These are phyloP conservation scores for Cornus florida DNA, from an alignment of 148 eudicot species.

Conservation along the genomic window DNA sequence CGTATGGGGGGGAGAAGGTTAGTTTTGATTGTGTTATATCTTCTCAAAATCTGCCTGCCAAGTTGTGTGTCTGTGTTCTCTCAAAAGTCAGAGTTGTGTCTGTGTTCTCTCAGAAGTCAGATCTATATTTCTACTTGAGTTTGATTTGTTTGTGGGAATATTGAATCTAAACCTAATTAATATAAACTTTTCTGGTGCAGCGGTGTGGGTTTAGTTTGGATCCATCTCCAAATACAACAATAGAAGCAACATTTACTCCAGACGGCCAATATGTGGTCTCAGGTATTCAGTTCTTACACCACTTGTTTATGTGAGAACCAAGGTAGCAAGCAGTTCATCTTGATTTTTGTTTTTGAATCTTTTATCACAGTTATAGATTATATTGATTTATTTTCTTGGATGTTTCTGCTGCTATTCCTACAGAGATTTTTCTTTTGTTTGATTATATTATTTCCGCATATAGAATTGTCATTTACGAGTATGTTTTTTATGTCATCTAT, in stretches of 20 bases:
- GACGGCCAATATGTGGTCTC: slow-evolving; percentile 91
- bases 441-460: neutral
- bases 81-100: too few relatives aligned
- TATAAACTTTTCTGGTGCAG: slow-evolving; percentile 39
- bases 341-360: neutral
- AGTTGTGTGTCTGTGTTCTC: neutral
- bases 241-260: slow-evolving; percentile 93
- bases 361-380: neutral
- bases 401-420: neutral
- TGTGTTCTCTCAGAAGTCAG: neutral
- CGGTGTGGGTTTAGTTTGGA: slow-evolving; percentile 85
- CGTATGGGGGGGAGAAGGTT: slow-evolving; percentile 96
- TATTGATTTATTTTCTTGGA: neutral
- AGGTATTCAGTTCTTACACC: slow-evolving; percentile 41
- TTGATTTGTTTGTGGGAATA: neutral
- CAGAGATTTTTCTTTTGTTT: too few relatives aligned
- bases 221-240: slow-evolving; percentile 61
- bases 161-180: neutral
- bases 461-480: too few relatives aligned
- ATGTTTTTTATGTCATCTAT: too few relatives aligned
- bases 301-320: neutral
- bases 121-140: neutral
- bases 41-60: slow-evolving; percentile 1
- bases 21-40: slow-evolving; percentile 10
- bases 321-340: neutral